Evolutionary conservation across 495 filamentous ascomycete species (phyloP), one percentile per base, ranked within the genome.

Genomic region (Xylaria palmicola): DNA sequence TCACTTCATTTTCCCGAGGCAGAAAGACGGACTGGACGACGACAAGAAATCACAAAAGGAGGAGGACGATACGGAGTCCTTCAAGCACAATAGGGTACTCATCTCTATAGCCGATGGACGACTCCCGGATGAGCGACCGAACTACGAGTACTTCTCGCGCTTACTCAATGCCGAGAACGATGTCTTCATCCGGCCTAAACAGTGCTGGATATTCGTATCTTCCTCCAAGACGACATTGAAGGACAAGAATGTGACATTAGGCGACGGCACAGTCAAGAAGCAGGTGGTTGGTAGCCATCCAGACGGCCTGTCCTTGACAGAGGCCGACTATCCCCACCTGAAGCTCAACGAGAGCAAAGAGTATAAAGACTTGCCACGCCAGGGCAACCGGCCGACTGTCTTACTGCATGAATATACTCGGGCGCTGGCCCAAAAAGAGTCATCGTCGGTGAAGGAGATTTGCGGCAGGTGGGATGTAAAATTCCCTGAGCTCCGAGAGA

Each of bases 31-130:
- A 2, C 66, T 63, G 37, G 66, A 71, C 41, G 68, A 73, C 17
- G 68, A 67, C 30, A 64, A 66, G 39, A 72, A 71, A 34, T 34
- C 58, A 12, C 45, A 67, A 15, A 69, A 72, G 27, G 76, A 77
- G 24, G 73, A 74, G 22, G 74, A 77, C 24, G 75, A 79, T 53
- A 72, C 69, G 6, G 76, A 77, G 45, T 82, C 79, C 17, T 80
- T 83, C 66, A 83, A 83, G 66, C 74, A 81, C 52, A 78, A 84
- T 62, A 71, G 79, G 9, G 78, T 81, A 9, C 68, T 84, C 49
- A 78, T 73, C 58, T 81, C 82, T 13, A 70, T 84, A 56, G 74
- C 79, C n/a, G 75, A 80, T 26, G 72, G 70, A 6, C 68, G 75
- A 3, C 59, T 82, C 27, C 78, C 78, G 12, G 73, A 77, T 17